A percentile compares a stretch with the other conserved stretches of the same genome.
Evolutionary conservation across 164 flowering plant genomes (phyloP).

Genomic region (Nymphaea colorata): DNA sequence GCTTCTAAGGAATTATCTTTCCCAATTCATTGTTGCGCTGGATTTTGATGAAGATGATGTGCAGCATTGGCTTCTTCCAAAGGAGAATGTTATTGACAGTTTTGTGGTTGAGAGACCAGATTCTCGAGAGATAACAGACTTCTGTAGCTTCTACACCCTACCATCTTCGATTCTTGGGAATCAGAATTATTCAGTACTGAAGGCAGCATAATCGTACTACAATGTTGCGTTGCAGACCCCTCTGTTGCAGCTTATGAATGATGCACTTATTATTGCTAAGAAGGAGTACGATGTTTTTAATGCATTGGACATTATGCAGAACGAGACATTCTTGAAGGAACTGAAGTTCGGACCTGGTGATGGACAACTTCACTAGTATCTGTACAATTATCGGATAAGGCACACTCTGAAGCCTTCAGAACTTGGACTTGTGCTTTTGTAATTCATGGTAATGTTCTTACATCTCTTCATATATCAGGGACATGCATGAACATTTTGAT

Average conservation of each 20-base stretch:
- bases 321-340: constrained; percentile 38
- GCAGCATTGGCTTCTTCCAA: constrained; percentile 45
- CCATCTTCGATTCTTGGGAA: constrained; percentile 47
- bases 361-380: constrained; percentile 48
- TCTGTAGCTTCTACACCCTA: constrained; percentile 51
- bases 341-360: constrained; percentile 50
- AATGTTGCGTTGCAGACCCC: constrained; percentile 38
- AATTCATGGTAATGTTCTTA: constrained; percentile 8
- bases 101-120: constrained; percentile 45
- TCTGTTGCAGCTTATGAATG: constrained; percentile 49
- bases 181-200: constrained; percentile 29
- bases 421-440: constrained; percentile 45
- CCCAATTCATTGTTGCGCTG: constrained; percentile 34
- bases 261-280: constrained; percentile 41
- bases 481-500: not conserved
- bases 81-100: constrained; percentile 36
- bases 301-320: constrained; percentile 45
- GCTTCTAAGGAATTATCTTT: constrained; percentile 28
- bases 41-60: constrained; percentile 38
- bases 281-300: constrained; percentile 44
- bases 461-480: not conserved
- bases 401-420: constrained; percentile 33
- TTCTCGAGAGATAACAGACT: constrained; percentile 35
- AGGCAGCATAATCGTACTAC: constrained; percentile 50
- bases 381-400: constrained; percentile 35